Percentiles rank a stretch among this genome's conserved stretches.
Conservation (phyloP, 805 yeast species). For the Grigorovia yakushimaensis region DNA sequence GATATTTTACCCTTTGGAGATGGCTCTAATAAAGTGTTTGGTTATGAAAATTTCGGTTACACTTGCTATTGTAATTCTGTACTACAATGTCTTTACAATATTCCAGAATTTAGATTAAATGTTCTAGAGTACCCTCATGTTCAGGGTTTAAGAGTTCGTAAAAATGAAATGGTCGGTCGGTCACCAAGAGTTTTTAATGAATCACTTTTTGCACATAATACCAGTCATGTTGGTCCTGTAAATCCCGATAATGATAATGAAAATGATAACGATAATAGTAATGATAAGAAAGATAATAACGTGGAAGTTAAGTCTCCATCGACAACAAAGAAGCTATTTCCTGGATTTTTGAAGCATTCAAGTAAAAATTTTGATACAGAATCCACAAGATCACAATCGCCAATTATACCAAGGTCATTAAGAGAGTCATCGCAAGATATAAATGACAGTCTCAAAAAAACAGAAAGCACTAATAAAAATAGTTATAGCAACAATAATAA, state of each 20-base stretch:
- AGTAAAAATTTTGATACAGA: background rate
- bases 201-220: constrained; percentile 1
- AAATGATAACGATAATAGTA: background rate
- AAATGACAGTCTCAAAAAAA: background rate
- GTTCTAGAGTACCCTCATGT: constrained; percentile 34
- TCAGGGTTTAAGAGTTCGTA: constrained; percentile 28
- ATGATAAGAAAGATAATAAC: background rate
- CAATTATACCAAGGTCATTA: background rate
- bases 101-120: constrained; percentile 53
- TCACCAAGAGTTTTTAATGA: constrained; percentile 4
- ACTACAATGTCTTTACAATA: constrained; percentile 74
- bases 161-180: constrained; percentile 32
- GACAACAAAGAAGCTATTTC: background rate
- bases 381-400: background rate
- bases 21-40: constrained; percentile 62
- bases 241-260: background rate
- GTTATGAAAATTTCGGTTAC: constrained; percentile 78
- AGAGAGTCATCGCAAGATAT: background rate
- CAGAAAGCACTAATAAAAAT: background rate
- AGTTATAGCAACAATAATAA: background rate
- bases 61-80: constrained; percentile 94
- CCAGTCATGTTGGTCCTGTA: background rate
- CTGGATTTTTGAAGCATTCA: constrained; percentile 1
- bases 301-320: background rate
- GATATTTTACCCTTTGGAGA: constrained; percentile 45